A percentile compares a stretch with the other conserved stretches of the same genome.
phyloP scores from a whole-genome alignment of 2,329 filamentous ascomycete genomes.

The Podosphaera aphanis region DNA sequence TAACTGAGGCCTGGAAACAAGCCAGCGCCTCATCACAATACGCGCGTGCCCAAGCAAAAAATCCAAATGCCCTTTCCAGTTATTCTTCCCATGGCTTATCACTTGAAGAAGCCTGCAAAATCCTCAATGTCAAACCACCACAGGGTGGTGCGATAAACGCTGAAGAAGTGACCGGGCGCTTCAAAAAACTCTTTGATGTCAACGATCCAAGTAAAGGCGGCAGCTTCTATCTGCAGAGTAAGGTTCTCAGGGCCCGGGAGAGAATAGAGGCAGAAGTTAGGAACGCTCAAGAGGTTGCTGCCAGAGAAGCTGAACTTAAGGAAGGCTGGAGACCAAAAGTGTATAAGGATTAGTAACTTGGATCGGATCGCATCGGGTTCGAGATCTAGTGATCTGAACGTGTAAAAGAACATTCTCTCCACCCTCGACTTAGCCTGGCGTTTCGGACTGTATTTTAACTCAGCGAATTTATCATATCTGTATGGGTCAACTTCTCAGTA shows the following conservation, averaged over 20 bases:
- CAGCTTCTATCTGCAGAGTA: slow-evolving; percentile 96
- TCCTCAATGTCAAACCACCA: slow-evolving; percentile 84
- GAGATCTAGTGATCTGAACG: slow-evolving; percentile 4
- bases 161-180: slow-evolving; percentile 59
- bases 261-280: slow-evolving; percentile 71
- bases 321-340: slow-evolving; percentile 89
- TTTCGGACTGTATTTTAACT: slow-evolving; percentile 13
- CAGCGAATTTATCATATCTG: slow-evolving; percentile 7
- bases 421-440: slow-evolving; percentile 16
- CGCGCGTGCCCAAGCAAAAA: slow-evolving; percentile 36
- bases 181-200: slow-evolving; percentile 82
- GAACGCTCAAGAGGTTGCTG: slow-evolving; percentile 44
- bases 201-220: slow-evolving; percentile 93
- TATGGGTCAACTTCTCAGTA: too few relatives aligned
- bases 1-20: slow-evolving; percentile 87
- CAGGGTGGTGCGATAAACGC: slow-evolving; percentile 53
- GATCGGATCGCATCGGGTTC: slow-evolving; percentile 3
- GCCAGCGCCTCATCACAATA: slow-evolving; percentile 71
- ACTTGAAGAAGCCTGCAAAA: slow-evolving; percentile 89
- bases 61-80: slow-evolving; percentile 20
- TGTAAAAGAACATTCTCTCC: slow-evolving; percentile 15
- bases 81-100: slow-evolving; percentile 51
- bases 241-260: slow-evolving; percentile 76
- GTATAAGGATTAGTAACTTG: slow-evolving; percentile 52
- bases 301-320: slow-evolving; percentile 53